Evolutionary conservation across 1,284 basidiomycete species (phyloP).

Genomic region (Kwoniella shivajii): DNA sequence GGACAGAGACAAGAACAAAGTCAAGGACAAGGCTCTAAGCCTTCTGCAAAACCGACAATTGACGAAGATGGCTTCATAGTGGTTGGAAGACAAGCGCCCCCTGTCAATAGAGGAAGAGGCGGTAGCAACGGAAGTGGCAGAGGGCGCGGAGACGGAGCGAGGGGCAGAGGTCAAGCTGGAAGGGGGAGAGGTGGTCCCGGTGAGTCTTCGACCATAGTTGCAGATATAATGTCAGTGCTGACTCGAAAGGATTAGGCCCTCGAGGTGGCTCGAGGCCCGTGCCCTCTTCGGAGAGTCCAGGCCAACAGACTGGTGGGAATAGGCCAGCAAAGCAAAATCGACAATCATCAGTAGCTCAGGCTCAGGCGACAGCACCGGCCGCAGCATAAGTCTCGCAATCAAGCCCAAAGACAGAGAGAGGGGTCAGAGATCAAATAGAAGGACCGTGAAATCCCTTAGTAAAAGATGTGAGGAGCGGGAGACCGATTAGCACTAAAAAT

Average conservation of each 20-base stretch:
- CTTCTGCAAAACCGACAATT: conserved; percentile 11
- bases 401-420: no score
- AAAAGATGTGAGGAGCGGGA: no score
- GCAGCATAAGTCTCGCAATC: neutral
- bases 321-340: neutral
- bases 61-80: conserved; percentile 49
- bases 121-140: conserved; percentile 7
- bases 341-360: conserved; percentile 3
- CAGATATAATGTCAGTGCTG: neutral
- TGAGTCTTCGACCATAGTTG: neutral
- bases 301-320: neutral
- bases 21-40: conserved; percentile 9
- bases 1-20: conserved; percentile 3
- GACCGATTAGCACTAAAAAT: no score
- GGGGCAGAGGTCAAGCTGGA: conserved; percentile 6
- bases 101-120: conserved; percentile 3
- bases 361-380: neutral
- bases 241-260: neutral
- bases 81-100: conserved; percentile 22
- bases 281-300: neutral
- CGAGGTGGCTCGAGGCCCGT: neutral
- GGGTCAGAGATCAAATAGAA: no score
- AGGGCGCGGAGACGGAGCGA: conserved; percentile 8
- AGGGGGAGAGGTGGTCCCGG: neutral
- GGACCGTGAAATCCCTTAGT: no score